Evolutionary conservation across 2,329 filamentous ascomycete species (phyloP), one percentile per base, ranked within the genome.

Genomic region (Zasmidium citrigriseum): DNA sequence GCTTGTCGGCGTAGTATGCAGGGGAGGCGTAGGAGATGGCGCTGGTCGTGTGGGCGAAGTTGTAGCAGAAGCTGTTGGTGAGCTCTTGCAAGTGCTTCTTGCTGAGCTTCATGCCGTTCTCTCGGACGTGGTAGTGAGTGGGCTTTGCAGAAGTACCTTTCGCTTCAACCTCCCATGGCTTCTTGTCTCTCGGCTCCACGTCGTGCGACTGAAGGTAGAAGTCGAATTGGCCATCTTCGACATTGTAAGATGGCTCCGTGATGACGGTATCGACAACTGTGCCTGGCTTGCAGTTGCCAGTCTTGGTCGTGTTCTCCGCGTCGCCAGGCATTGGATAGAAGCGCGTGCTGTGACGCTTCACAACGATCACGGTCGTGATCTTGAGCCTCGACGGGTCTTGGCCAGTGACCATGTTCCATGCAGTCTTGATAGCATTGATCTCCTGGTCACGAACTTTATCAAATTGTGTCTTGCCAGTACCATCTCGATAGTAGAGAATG

Each of bases 281-380:
- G 20, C 66, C 66, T 0, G 61, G 61, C 14, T 20, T 52, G 7
- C 47, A n/a, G 48, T 68, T 68, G 18, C 50, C 55, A 21, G 47
- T 62, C 14, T n/a, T 21, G 9, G 47, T 48, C 7, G 45, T 38
- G 68, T 97, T 92, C 65, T 52, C 20, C 12, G 45, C 3, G 2
- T 54, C 46, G 14, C 29, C 60, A 98, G 95, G 1, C 93, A 16
- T 12, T 1, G 72, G 67, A 57, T 72, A 79, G 65, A 80, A 77
- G 0, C 77, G 71, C 0, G 72, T 71, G 54, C 75, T 64, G 56
- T 80, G 78, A 0, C 76, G 69, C 55, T 80, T 78, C 2, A 65
- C 67, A 2, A 73, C 73, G 1, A 78, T 61, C 1, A 79, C 47
- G 18, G 72, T 62, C 0, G 70, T 73, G 22, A 75, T 23, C 52